Percentiles rank a stretch among this genome's conserved stretches.
phyloP scores from a whole-genome alignment of 768 basidiomycete species.

The Sporobolomyces pararoseus region DNA sequence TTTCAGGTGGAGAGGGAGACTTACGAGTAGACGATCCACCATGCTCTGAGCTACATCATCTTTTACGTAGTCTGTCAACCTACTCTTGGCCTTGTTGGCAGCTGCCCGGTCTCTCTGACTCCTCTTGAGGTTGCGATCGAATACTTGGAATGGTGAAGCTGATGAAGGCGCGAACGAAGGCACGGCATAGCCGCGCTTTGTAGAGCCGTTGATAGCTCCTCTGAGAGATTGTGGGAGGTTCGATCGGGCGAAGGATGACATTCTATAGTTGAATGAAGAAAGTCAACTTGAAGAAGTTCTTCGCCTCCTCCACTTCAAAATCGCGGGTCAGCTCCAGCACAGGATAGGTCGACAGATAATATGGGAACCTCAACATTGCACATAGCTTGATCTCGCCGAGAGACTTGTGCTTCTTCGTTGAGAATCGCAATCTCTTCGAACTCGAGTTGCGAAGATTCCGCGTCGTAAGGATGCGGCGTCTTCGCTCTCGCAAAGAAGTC shows the following conservation, averaged over 20 bases:
- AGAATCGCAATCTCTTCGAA: no score
- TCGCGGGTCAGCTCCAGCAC: no score
- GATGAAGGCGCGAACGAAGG: conserved; percentile 45
- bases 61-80: conserved; percentile 83
- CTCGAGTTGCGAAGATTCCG: no score
- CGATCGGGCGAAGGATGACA: background rate
- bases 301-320: background rate
- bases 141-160: conserved; percentile 71
- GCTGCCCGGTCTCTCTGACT: conserved; percentile 75
- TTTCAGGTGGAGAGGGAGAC: conserved; percentile 27
- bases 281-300: background rate
- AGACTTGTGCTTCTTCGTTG: no score
- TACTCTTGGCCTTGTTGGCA: conserved; percentile 58
- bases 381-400: no score
- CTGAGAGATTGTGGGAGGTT: background rate
- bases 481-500: no score
- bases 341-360: no score
- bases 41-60: conserved; percentile 85
- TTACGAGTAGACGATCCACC: conserved; percentile 81
- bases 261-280: background rate
- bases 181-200: conserved; percentile 9
- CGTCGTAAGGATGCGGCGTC: no score
- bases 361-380: no score
- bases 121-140: conserved; percentile 74
- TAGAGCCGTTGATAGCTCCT: background rate